phyloP scores from a whole-genome alignment of 2,329 filamentous ascomycete species.

The Calonectria pseudoreteaudii region DNA sequence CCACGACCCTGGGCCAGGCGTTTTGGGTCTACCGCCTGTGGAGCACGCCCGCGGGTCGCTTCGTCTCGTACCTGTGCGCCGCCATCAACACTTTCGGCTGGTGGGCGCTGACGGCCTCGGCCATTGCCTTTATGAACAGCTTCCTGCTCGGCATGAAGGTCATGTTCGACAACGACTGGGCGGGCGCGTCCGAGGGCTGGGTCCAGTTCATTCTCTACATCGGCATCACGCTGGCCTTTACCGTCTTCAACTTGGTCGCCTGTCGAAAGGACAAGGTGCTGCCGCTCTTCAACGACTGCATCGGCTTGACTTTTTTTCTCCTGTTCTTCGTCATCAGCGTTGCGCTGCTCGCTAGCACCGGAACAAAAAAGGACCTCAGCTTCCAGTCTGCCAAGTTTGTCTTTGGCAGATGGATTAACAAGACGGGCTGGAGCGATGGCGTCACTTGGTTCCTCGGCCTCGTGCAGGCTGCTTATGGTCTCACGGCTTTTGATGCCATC shows the following conservation, averaged over 20 bases:
- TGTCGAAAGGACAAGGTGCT: slow-evolving; percentile 57
- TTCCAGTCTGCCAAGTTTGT: slow-evolving; percentile 64
- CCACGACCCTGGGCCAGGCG: slow-evolving; percentile 69
- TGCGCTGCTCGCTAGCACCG: slow-evolving; percentile 63
- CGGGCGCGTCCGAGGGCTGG: slow-evolving; percentile 58
- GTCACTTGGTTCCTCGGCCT: slow-evolving; percentile 68
- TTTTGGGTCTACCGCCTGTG: slow-evolving; percentile 60
- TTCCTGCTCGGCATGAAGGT: slow-evolving; percentile 67
- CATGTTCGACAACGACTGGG: slow-evolving; percentile 63
- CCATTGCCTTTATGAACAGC: slow-evolving; percentile 68
- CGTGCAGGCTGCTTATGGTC: slow-evolving; percentile 66
- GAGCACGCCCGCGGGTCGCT: slow-evolving; percentile 56
- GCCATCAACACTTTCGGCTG: slow-evolving; percentile 71
- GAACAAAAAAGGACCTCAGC: slow-evolving; percentile 53
- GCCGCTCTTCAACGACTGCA: slow-evolving; percentile 66
- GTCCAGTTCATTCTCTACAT: slow-evolving; percentile 67
- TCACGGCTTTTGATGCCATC: slow-evolving; percentile 65
- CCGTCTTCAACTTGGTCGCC: slow-evolving; percentile 61
- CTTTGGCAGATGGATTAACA: slow-evolving; percentile 60
- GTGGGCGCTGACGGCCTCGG: slow-evolving; percentile 68
- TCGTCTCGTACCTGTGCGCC: slow-evolving; percentile 66
- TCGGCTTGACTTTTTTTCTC: slow-evolving; percentile 62
- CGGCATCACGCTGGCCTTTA: slow-evolving; percentile 61
- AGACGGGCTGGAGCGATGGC: slow-evolving; percentile 62
- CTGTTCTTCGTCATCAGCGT: slow-evolving; percentile 65